Percentiles rank a stretch among this genome's conserved stretches.
These are phyloP conservation scores for Phytophthora quininea DNA, from an alignment of 352 stramenopile species.

Conservation along the genomic window DNA sequence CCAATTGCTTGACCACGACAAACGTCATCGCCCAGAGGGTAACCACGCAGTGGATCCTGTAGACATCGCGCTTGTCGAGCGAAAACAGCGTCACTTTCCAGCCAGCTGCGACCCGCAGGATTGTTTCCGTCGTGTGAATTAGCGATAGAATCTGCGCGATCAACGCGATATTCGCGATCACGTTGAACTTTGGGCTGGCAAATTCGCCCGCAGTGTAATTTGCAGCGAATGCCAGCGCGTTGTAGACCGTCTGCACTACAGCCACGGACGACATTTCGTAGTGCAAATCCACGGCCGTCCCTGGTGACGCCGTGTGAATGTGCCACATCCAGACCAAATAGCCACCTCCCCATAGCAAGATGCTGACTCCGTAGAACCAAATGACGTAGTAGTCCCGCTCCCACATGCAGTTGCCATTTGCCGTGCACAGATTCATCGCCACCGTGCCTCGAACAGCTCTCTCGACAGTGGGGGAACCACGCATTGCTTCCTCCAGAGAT, in stretches of 20 bases:
- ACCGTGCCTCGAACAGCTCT: constrained; percentile 40
- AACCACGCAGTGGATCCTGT: constrained; percentile 56
- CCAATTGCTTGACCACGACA: constrained; percentile 46
- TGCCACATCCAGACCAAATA: constrained; percentile 45
- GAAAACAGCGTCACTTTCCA: constrained; percentile 62
- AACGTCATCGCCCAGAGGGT: constrained; percentile 52
- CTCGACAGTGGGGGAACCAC: constrained; percentile 20
- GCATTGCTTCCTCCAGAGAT: constrained; percentile 27
- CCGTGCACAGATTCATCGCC: constrained; percentile 54
- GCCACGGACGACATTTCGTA: constrained; percentile 49
- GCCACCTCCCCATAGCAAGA: constrained; percentile 32
- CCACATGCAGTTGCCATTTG: constrained; percentile 42
- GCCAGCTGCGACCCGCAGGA: constrained; percentile 58
- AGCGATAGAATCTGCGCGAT: constrained; percentile 47
- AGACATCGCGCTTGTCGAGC: constrained; percentile 43
- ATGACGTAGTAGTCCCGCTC: constrained; percentile 18
- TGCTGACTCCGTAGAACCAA: constrained; percentile 42
- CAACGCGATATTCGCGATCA: constrained; percentile 42
- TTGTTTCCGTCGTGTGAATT: constrained; percentile 41
- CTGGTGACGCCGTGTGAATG: constrained; percentile 35
- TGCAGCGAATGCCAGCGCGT: constrained; percentile 32
- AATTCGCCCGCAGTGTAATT: constrained; percentile 40
- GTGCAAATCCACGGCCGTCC: constrained; percentile 50
- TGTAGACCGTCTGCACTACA: constrained; percentile 40
- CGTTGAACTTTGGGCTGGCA: constrained; percentile 38